A percentile compares a stretch with the other conserved stretches of the same genome.
Conservation (phyloP, 306 rosid species). For the Castanea sativa region DNA sequence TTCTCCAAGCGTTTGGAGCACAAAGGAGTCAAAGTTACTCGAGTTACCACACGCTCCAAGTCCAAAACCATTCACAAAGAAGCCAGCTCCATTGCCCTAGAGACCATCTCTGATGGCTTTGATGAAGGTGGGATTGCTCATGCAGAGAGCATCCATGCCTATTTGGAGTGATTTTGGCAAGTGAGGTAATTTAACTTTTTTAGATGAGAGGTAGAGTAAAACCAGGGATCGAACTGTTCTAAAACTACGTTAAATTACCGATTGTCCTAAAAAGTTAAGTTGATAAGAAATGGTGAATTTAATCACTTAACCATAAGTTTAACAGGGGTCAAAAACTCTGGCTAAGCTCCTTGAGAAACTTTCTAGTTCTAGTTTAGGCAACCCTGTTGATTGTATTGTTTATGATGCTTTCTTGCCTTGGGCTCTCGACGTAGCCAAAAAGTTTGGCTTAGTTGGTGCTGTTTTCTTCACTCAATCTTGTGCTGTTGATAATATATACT, state of each 20-base stretch:
- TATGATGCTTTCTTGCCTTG: constrained; percentile 54
- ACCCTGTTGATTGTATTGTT: constrained; percentile 43
- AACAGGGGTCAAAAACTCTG: constrained; percentile 38
- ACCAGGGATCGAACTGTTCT: too few species aligned
- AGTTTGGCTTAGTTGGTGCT: constrained; percentile 36
- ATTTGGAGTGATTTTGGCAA: constrained; percentile 29
- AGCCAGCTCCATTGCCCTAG: constrained; percentile 28
- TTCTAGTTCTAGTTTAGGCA: constrained; percentile 3
- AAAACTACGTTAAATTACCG: too few species aligned
- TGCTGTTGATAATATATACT: constrained; percentile 40
- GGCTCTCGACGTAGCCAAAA: constrained; percentile 55
- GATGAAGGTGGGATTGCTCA: constrained; percentile 48
- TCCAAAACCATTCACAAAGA: constrained; percentile 32
- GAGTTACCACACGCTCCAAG: constrained; percentile 49
- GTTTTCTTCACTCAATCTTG: constrained; percentile 58
- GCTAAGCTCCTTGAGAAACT: constrained; percentile 37
- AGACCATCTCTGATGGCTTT: constrained; percentile 63
- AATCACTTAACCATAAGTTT: too few species aligned
- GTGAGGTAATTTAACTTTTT: neutral
- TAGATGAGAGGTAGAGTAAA: too few species aligned
- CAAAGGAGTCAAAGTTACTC: constrained; percentile 37
- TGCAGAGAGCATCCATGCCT: constrained; percentile 30
- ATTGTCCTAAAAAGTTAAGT: too few species aligned
- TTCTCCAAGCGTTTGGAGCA: constrained; percentile 38
- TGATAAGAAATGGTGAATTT: too few species aligned